phyloP scores from a whole-genome alignment of 345 rosid species.

The Ceriops zippeliana region DNA sequence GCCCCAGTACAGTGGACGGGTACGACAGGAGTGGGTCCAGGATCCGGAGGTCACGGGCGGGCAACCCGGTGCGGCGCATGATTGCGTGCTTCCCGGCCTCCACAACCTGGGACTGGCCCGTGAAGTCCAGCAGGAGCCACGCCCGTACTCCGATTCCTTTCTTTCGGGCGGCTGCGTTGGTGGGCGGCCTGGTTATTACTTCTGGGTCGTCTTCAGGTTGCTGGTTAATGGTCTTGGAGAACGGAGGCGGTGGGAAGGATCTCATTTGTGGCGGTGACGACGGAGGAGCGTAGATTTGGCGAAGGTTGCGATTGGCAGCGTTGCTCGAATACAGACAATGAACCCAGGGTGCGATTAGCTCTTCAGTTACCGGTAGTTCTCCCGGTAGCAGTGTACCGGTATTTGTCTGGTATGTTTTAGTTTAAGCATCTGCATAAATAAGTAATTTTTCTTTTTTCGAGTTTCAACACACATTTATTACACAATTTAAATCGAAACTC shows the following conservation, averaged over 20 bases:
- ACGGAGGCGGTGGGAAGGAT: slow-evolving; percentile 2
- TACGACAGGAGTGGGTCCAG: slow-evolving; percentile 88
- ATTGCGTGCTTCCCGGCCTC: slow-evolving; percentile 80
- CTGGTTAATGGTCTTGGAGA: not conserved
- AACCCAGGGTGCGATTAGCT: too few relatives aligned
- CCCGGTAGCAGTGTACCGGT: too few relatives aligned
- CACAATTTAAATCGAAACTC: too few relatives aligned
- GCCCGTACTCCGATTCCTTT: slow-evolving; percentile 61
- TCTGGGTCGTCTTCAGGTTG: slow-evolving; percentile 21
- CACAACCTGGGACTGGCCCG: slow-evolving; percentile 48
- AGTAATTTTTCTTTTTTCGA: too few relatives aligned
- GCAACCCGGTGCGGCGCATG: slow-evolving; percentile 93
- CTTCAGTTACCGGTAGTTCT: too few relatives aligned
- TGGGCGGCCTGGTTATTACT: slow-evolving; percentile 6
- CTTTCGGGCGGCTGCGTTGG: slow-evolving; percentile 38
- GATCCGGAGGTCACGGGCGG: slow-evolving; percentile 84
- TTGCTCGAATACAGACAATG: too few relatives aligned
- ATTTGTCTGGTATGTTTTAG: too few relatives aligned
- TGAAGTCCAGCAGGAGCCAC: slow-evolving; percentile 62
- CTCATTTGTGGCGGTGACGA: slow-evolving; percentile 14
- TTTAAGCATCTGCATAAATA: too few relatives aligned
- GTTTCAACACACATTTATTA: too few relatives aligned
- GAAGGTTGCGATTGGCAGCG: too few relatives aligned
- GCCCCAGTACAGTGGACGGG: slow-evolving; percentile 80
- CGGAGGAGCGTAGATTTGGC: too few relatives aligned